Evolutionary conservation across 1,284 basidiomycete genomes (phyloP), one percentile per base, ranked within the genome.

Genomic region (Thecaphora frezii): DNA sequence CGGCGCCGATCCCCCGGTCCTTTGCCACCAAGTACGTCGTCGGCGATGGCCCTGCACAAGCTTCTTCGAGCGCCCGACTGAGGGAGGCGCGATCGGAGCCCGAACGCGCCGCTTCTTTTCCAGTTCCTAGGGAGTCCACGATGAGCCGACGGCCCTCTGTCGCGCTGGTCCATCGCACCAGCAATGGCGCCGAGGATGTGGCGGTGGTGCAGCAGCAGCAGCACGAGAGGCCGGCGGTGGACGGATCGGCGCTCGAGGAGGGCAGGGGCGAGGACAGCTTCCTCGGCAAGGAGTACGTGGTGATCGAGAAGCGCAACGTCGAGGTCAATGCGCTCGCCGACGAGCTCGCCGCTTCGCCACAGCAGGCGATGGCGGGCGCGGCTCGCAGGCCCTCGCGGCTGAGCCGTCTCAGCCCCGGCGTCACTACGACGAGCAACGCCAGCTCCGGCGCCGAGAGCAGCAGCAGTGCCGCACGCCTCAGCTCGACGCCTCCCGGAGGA

Each of bases 291-390:
- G 84, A 84, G 47, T 85, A 84, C 65, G 84, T 85, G 5, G 81
- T 85, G 33, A 82, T 85, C 14, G 84, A 85, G 74, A 85, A 84
- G 75, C 77, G 82, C 30, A 83, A 82, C 2, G 83, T 85, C 13
- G 83, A 85, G 72, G 82, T 84, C 62, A 84, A 85, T 52, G 82
- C 82, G 10, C 71, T 85, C 13, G 84, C 84, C 5, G 84, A 85
- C 69, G 83, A 70, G 37, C 42, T 73, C 28, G 65, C 65, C n/a
- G 53, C 61, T 9, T 63, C 60, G 5, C 65, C 65, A 5, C 62
- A 58, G 48, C 57, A 39, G 40, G 54, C 54, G 41, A 45, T 52
- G 24, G 42, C 57, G 4, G 37, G 52, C 4, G 46, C 57, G 10
- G 55, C 59, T 5, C 61, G 71, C 13, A 39, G 71, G 38, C 66